Evolutionary conservation across 257 asterid species (phyloP), one percentile per base, ranked within the genome.

Genomic region (Solanum pinnatisectum): DNA sequence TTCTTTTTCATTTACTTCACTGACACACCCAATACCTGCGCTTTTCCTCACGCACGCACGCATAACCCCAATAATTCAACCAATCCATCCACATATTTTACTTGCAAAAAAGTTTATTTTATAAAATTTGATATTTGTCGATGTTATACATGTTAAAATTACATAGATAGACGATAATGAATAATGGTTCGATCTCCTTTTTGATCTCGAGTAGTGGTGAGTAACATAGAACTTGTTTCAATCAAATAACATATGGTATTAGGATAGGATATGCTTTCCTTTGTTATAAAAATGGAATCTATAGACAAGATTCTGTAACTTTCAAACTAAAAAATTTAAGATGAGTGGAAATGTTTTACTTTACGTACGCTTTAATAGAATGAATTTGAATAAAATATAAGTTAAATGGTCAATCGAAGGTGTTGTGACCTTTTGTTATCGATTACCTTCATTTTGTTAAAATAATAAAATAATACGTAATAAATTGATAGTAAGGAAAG

Each of bases 21-120:
- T 95, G 98, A 95, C 98, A 94, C 88, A 63, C 91, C 93, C 93
- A 93, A 92, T 92, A 94, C 95, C 96, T 93, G 96, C 98, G 93
- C 95, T 90, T 91, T 93, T 93, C 92, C 91, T 94, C 93, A 93
- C 95, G 93, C 98, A 95, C 98, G 98, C 98, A 96, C 98, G 98
- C 98, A 94, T 94, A 63, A n/a, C 32, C 30, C 32, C 71, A 63
- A 63, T 63, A 63, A 63, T 63, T 23, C 32, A 10, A 56, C 65
- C 25, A 56, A 56, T 56, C 65, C 65, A 18, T 56, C 65, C 65
- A 56, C 65, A 6, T 56, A 18, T 56, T 18, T 56, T 56, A 56
- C 65, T 6, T 56, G 7, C 10, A 20, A 18, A 56, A 56, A 6
- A 56, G 11, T 56, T 56, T 56, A 56, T 56, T 56, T 56, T 18